Percentiles rank a stretch among this genome's conserved stretches.
Conservation (phyloP, 2,329 filamentous ascomycete species). For the Sclerotinia subarctica region DNA sequence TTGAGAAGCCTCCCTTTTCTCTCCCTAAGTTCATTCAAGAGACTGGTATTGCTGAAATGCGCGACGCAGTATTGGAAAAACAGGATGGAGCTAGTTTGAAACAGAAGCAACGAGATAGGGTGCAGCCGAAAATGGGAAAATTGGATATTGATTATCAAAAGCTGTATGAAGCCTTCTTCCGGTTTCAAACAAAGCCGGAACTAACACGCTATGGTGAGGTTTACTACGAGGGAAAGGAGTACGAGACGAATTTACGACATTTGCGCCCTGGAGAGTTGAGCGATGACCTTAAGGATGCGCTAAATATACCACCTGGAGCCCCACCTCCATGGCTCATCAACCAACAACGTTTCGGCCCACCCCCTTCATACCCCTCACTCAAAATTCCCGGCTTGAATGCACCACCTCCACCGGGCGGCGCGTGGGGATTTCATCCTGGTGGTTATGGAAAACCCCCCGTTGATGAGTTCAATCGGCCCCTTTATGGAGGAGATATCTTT, state of each 20-base stretch:
- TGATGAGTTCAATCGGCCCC: conserved; percentile 85
- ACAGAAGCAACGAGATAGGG: conserved; percentile 91
- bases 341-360: conserved; percentile 88
- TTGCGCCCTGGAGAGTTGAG: conserved; percentile 86
- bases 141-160: conserved; percentile 98
- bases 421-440: conserved; percentile 93
- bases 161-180: conserved; percentile 97
- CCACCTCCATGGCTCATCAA: conserved; percentile 97
- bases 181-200: conserved; percentile 93
- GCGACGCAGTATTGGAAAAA: conserved; percentile 92
- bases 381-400: conserved; percentile 94
- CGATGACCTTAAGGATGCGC: conserved; percentile 83
- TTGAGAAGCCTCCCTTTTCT: conserved; percentile 91
- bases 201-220: conserved; percentile 94
- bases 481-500: conserved; percentile 94
- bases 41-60: conserved; percentile 97
- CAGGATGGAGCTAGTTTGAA: conserved; percentile 89
- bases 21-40: conserved; percentile 96
- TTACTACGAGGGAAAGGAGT: conserved; percentile 99
- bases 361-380: conserved; percentile 90
- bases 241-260: conserved; percentile 89
- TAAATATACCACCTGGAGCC: conserved; percentile 89
- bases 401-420: conserved; percentile 80
- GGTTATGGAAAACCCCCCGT: conserved; percentile 95
- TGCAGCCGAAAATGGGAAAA: conserved; percentile 94